phyloP scores from a whole-genome alignment of 345 rosid species.

The Eucalyptus pumila region DNA sequence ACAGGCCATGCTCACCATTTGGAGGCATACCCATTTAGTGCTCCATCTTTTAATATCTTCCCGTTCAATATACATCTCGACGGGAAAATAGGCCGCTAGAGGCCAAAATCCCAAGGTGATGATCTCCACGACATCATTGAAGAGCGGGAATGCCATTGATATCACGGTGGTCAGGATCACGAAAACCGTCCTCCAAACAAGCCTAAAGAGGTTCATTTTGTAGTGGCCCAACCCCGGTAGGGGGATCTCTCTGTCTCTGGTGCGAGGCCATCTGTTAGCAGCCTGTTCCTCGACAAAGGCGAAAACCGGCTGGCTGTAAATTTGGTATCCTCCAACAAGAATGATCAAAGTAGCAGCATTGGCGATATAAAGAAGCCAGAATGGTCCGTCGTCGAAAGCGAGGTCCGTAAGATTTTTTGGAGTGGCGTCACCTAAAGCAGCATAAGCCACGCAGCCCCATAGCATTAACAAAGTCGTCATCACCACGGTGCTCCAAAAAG shows the following conservation, averaged over 20 bases:
- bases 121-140: conserved; percentile 26
- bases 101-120: conserved; percentile 53
- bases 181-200: conserved; percentile 31
- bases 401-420: conserved; percentile 25
- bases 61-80: conserved; percentile 41
- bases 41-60: conserved; percentile 21
- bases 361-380: conserved; percentile 46
- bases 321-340: conserved; percentile 40
- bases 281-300: conserved; percentile 32
- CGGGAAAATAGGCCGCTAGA: conserved; percentile 33
- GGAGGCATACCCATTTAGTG: conserved; percentile 33
- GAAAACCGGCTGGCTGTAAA: conserved; percentile 35
- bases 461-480: conserved; percentile 32
- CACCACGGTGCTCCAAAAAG: conserved; percentile 9
- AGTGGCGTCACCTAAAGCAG: conserved; percentile 35
- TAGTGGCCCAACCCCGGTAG: conserved; percentile 2
- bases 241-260: conserved; percentile 17
- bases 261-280: conserved; percentile 1
- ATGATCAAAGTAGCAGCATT: conserved; percentile 33
- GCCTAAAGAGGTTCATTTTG: conserved; percentile 27
- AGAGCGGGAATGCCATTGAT: conserved; percentile 28
- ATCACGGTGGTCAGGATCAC: conserved; percentile 29
- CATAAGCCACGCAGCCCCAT: conserved; percentile 47
- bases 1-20: conserved; percentile 30
- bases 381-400: conserved; percentile 29